phyloP scores from a whole-genome alignment of 2,329 filamentous ascomycete species.

The Fusarium subglutinans region DNA sequence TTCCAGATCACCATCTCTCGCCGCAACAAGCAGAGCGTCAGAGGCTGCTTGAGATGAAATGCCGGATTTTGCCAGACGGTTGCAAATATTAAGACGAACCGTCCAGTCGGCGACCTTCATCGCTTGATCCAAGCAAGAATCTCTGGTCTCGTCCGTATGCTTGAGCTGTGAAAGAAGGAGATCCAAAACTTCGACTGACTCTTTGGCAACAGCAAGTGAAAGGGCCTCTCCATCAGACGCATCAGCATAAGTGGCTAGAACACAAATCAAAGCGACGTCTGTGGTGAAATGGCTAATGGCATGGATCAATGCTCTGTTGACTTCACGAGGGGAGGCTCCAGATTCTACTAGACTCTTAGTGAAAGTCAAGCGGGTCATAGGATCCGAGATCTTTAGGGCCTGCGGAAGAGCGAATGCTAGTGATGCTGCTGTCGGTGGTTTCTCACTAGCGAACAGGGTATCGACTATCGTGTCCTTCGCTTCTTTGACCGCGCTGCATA shows the following conservation, averaged over 20 bases:
- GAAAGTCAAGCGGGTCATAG: slow-evolving; percentile 61
- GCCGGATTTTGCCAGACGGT: slow-evolving; percentile 56
- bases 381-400: slow-evolving; percentile 60
- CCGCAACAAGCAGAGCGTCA: slow-evolving; percentile 60
- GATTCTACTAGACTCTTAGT: slow-evolving; percentile 60
- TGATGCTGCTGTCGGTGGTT: slow-evolving; percentile 52
- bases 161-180: slow-evolving; percentile 53
- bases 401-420: slow-evolving; percentile 62
- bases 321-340: slow-evolving; percentile 58
- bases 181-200: slow-evolving; percentile 56
- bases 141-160: slow-evolving; percentile 51
- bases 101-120: slow-evolving; percentile 53
- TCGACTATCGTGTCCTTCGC: slow-evolving; percentile 58
- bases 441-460: slow-evolving; percentile 54
- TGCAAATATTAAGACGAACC: slow-evolving; percentile 55
- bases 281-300: slow-evolving; percentile 58
- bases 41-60: slow-evolving; percentile 58
- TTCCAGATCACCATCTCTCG: slow-evolving; percentile 61
- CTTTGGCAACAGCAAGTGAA: slow-evolving; percentile 55
- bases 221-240: slow-evolving; percentile 61
- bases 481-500: slow-evolving; percentile 61
- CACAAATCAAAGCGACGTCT: slow-evolving; percentile 59
- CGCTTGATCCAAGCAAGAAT: slow-evolving; percentile 55
- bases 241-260: slow-evolving; percentile 58
- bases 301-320: slow-evolving; percentile 62